Evolutionary conservation across 1,139 yeast species (phyloP).

Genomic region (Geotrichum fermentans): DNA sequence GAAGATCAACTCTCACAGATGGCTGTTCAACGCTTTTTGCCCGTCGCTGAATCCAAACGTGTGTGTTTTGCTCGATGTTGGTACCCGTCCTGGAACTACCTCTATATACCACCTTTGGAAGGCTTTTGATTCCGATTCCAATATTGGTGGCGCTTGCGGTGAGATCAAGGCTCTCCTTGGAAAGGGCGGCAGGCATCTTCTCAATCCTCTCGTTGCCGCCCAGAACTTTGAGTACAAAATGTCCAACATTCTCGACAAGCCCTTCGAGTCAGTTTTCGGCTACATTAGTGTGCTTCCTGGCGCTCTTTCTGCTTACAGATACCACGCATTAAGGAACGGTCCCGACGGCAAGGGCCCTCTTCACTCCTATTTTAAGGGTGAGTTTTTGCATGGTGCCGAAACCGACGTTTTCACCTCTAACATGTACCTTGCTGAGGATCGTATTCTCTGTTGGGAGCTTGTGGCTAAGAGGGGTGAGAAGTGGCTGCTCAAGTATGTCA

Average conservation of each 20-base stretch:
- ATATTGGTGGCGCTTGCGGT: slow-evolving; percentile 87
- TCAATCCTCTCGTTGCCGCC: slow-evolving; percentile 74
- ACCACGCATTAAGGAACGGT: slow-evolving; percentile 45
- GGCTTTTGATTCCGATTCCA: slow-evolving; percentile 58
- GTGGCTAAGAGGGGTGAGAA: slow-evolving; percentile 60
- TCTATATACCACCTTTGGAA: slow-evolving; percentile 77
- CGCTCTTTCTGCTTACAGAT: slow-evolving; percentile 80
- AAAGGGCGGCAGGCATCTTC: slow-evolving; percentile 47
- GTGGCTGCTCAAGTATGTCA: slow-evolving; percentile 68
- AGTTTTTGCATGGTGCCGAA: slow-evolving; percentile 48
- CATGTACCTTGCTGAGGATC: slow-evolving; percentile 82
- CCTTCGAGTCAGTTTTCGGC: slow-evolving; percentile 78
- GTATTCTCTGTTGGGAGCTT: slow-evolving; percentile 75
- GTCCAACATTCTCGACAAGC: slow-evolving; percentile 77
- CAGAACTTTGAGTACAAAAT: slow-evolving; percentile 82
- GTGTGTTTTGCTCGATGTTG: slow-evolving; percentile 70
- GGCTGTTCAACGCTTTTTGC: slow-evolving; percentile 80
- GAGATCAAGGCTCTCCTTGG: slow-evolving; percentile 72
- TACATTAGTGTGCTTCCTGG: slow-evolving; percentile 81
- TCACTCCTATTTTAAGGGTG: slow-evolving; percentile 76
- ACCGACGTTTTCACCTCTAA: slow-evolving; percentile 73
- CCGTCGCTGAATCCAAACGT: slow-evolving; percentile 67
- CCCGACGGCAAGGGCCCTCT: slow-evolving; percentile 52
- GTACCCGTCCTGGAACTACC: slow-evolving; percentile 68
- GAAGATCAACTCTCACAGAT: slow-evolving; percentile 77